Base-by-base conservation (phyloP, 202 grass and related monocot genomes). In the Brachypodium distachyon region DNA sequence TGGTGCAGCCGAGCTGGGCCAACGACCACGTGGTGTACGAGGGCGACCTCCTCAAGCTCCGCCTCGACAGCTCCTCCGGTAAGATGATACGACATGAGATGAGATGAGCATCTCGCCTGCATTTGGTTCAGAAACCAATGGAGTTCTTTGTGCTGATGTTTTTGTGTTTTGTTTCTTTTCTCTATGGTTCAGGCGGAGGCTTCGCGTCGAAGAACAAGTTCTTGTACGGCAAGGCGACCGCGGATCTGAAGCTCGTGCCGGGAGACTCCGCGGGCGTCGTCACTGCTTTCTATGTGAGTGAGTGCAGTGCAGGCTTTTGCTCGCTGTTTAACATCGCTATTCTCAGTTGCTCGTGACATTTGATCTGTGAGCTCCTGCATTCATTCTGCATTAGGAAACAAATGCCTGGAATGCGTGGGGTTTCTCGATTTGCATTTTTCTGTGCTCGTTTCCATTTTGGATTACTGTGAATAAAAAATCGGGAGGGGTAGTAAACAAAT, bases 1-100 rank as follows among this genome's bases (percentile, higher is more conserved):
- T 98, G 46, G 85, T 98, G 76, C 89, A 90, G 83, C 89, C 95
- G 10, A 95, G 91, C 85, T 98, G 95, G 95, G 95, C 95, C 28
- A 92, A 85, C 32, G 95, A 98, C 79, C 95, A 95, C 48, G 58
- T 98, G 48, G 75, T 95, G 5, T 94, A 98, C 83, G 91, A 94
- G 53, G 95, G 85, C 11, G 95, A 94, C 67, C 85, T 92, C 12
- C 91, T 98, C 73, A 90, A 90, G 87, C 91, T 98, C 77, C 93
- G 90, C 54, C 95, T 98, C 61, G 95, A 98, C 72, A 72, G 39
- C 80, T 77, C 80, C 82, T 95, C 95, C 0, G 95, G 93, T 96
- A 16, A 7, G 8, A n/a, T n/a, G n/a, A n/a, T n/a, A n/a, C n/a
- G n/a, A n/a, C n/a, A n/a, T n/a, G n/a, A n/a, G n/a, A n/a, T n/a